These are phyloP conservation scores for Syzygium malaccense DNA, from an alignment of 441 rosid species.

Conservation along the genomic window DNA sequence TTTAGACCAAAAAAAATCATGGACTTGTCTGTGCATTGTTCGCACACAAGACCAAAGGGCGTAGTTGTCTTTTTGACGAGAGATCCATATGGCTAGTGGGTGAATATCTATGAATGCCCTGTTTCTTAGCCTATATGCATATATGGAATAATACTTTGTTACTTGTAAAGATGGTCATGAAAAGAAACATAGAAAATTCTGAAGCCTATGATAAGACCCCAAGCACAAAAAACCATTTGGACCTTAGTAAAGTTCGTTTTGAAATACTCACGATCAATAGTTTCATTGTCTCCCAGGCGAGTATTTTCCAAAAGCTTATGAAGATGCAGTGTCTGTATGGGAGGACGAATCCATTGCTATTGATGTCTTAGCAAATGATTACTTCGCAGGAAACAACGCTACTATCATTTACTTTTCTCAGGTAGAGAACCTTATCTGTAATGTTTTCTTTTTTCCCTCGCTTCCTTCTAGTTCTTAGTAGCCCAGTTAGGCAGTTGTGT, in stretches of 20 bases:
- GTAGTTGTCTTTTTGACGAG: background rate
- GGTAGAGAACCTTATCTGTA: slow-evolving; percentile 24
- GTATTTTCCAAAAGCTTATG: slow-evolving; percentile 79
- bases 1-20: background rate
- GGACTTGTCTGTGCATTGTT: background rate
- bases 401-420: slow-evolving; percentile 49
- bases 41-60: background rate
- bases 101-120: background rate
- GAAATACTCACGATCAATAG: background rate
- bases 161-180: background rate
- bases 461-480: background rate
- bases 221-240: background rate
- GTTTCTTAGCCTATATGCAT: background rate
- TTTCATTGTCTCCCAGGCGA: slow-evolving; percentile 34
- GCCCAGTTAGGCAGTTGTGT: background rate
- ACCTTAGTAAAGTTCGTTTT: background rate
- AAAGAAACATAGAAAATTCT: background rate
- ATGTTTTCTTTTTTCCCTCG: background rate
- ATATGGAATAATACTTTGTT: background rate
- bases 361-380: slow-evolving; percentile 66
- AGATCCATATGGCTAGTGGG: background rate
- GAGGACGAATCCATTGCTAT: slow-evolving; percentile 84
- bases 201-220: background rate
- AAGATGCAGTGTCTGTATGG: slow-evolving; percentile 53
- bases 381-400: slow-evolving; percentile 49